phyloP scores from a whole-genome alignment of 345 rosid species.

The Citrus sp. region DNA sequence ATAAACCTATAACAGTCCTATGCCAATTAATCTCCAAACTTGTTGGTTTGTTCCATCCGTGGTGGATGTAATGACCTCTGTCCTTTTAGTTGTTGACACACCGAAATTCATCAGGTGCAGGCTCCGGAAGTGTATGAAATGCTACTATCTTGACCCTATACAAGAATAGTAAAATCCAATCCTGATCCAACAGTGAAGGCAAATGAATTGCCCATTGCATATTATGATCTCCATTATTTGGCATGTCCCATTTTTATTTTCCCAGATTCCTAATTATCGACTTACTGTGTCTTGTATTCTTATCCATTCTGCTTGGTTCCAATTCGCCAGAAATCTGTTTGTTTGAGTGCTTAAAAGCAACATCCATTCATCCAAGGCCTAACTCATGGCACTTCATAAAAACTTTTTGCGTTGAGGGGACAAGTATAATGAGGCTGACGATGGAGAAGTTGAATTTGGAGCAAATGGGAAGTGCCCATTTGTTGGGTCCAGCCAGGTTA shows the following conservation, averaged over 20 bases:
- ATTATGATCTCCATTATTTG: background rate
- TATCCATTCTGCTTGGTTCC: background rate
- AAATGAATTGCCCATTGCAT: background rate
- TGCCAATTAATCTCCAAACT: too few species aligned
- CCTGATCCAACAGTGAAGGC: conserved; percentile 2
- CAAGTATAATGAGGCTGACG: background rate
- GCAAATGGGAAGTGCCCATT: background rate
- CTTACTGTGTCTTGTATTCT: conserved; percentile 5
- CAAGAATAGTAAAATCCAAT: background rate
- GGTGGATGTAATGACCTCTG: background rate
- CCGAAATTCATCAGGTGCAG: background rate
- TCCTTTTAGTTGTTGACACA: background rate
- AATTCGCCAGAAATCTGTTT: background rate
- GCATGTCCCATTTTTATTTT: background rate
- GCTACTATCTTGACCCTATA: background rate
- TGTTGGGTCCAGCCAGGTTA: background rate
- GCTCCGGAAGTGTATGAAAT: background rate
- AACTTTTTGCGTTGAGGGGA: background rate
- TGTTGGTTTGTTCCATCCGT: background rate
- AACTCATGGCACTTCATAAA: background rate
- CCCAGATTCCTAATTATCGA: conserved; percentile 8
- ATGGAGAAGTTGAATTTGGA: background rate
- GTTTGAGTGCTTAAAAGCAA: background rate
- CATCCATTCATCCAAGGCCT: background rate
- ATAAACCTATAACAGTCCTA: too few species aligned